Evolutionary conservation across 805 yeast species (phyloP).

Genomic region (Debaryomyces prosopidis): DNA sequence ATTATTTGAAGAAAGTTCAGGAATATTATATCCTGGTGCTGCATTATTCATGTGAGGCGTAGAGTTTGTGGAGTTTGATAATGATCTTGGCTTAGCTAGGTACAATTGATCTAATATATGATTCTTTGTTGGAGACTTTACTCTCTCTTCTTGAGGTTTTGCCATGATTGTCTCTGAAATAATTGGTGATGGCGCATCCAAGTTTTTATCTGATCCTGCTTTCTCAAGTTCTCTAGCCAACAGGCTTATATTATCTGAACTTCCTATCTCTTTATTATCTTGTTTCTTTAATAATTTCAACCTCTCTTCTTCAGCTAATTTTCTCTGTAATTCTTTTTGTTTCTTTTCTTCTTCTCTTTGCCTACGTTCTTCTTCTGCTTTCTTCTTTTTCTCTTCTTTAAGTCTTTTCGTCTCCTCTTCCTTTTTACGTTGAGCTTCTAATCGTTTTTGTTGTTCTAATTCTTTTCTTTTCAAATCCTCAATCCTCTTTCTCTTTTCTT

Average conservation of each 20-base stretch:
- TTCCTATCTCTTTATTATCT: not conserved
- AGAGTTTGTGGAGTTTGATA: conserved; percentile 6
- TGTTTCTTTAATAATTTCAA: conserved; percentile 2
- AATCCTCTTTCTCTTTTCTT: conserved; percentile 48
- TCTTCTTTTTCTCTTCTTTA: conserved; percentile 26
- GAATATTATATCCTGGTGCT: not conserved
- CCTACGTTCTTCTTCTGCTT: conserved; percentile 23
- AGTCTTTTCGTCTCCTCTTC: conserved; percentile 26
- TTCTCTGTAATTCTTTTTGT: conserved; percentile 15
- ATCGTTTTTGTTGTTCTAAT: conserved; percentile 30
- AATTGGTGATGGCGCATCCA: not conserved
- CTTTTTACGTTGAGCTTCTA: conserved; percentile 28
- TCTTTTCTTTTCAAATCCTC: conserved; percentile 35
- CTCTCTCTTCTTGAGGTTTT: not conserved
- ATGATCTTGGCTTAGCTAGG: conserved; percentile 28
- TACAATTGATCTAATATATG: conserved; percentile 35
- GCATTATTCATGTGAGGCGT: conserved; percentile 6
- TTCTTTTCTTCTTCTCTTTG: conserved; percentile 24
- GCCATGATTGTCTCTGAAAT: not conserved
- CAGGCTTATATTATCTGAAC: not conserved
- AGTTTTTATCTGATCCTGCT: not conserved
- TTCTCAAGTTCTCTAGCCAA: not conserved
- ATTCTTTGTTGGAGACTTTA: conserved; percentile 11
- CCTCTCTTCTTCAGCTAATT: conserved; percentile 15
- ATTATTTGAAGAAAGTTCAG: not conserved